These are phyloP conservation scores for Lizonia empirigonia DNA, from an alignment of 2,329 filamentous ascomycete genomes.

Conservation along the genomic window DNA sequence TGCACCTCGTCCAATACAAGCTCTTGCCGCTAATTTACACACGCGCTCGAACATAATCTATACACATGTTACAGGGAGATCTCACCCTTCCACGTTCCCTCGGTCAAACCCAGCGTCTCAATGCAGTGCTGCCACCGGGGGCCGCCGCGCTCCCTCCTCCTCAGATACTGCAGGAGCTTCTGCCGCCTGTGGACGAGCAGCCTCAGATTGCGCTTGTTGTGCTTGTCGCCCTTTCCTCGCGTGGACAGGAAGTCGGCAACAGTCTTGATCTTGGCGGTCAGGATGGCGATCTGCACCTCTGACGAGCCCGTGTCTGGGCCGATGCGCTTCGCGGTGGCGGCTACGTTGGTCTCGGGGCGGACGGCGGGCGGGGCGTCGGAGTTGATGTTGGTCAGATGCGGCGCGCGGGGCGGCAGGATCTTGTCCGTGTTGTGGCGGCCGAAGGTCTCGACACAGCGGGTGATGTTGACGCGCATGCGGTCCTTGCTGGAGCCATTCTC, in stretches of 20 bases:
- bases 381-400: slow-evolving; percentile 53
- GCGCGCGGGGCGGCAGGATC: slow-evolving; percentile 65
- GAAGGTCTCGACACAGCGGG: slow-evolving; percentile 83
- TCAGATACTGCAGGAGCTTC: slow-evolving; percentile 84
- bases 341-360: slow-evolving; percentile 52
- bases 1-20: neutral
- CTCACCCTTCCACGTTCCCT: slow-evolving; percentile 88
- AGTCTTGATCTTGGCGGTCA: slow-evolving; percentile 90
- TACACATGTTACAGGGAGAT: slow-evolving; percentile 67
- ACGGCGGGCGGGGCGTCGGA: slow-evolving; percentile 49
- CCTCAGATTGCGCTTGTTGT: slow-evolving; percentile 89
- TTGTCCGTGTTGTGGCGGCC: slow-evolving; percentile 88
- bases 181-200: slow-evolving; percentile 87
- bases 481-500: slow-evolving; percentile 79
- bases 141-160: slow-evolving; percentile 87
- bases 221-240: slow-evolving; percentile 82
- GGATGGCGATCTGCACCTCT: slow-evolving; percentile 95
- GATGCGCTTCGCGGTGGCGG: slow-evolving; percentile 61
- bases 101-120: slow-evolving; percentile 80
- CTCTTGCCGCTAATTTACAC: slow-evolving; percentile 10
- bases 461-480: slow-evolving; percentile 78
- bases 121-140: slow-evolving; percentile 88
- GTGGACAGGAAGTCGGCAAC: slow-evolving; percentile 73
- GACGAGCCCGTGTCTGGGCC: slow-evolving; percentile 93
- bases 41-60: neutral